These are phyloP conservation scores for Trypanosomatidae sp. DNA, from an alignment of 208 protist genomes.

Conservation along the genomic window DNA sequence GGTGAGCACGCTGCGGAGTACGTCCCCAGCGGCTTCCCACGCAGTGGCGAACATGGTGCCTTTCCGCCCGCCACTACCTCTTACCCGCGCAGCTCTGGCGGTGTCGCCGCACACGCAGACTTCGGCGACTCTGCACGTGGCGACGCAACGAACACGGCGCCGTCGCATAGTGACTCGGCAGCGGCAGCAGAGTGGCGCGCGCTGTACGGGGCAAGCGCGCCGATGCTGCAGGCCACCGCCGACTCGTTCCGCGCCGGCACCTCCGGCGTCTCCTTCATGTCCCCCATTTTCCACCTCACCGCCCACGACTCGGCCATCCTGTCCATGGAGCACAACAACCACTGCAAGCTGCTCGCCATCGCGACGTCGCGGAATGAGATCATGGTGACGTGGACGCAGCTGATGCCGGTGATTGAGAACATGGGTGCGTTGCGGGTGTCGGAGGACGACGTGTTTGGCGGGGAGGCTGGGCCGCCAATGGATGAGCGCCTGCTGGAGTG, in stretches of 20 bases:
- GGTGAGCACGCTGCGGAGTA: no score
- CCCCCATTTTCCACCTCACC: constrained; percentile 79
- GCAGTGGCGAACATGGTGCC: neutral
- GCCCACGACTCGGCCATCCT: constrained; percentile 68
- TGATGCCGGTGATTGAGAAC: constrained; percentile 60
- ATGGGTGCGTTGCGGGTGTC: constrained; percentile 10
- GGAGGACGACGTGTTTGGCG: constrained; percentile 28
- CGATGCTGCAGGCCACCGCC: constrained; percentile 20
- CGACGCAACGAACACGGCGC: no score
- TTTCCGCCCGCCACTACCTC: neutral
- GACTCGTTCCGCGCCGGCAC: constrained; percentile 11
- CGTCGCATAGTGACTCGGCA: constrained; percentile 2
- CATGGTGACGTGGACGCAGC: constrained; percentile 66
- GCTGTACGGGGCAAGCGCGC: constrained; percentile 20
- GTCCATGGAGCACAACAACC: constrained; percentile 89
- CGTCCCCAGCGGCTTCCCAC: constrained; percentile 26
- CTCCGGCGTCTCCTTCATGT: constrained; percentile 51
- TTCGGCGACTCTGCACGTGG: no score
- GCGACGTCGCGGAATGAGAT: constrained; percentile 76
- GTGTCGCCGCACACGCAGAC: neutral
- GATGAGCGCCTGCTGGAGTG: constrained; percentile 57
- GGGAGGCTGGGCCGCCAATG: constrained; percentile 12
- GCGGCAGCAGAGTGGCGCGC: constrained; percentile 30
- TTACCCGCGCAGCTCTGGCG: neutral
- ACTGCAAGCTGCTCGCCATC: constrained; percentile 76